These are phyloP conservation scores for Sclerotinia sclerotiorum DNA, from an alignment of 2,329 filamentous ascomycete genomes.

Conservation along the genomic window DNA sequence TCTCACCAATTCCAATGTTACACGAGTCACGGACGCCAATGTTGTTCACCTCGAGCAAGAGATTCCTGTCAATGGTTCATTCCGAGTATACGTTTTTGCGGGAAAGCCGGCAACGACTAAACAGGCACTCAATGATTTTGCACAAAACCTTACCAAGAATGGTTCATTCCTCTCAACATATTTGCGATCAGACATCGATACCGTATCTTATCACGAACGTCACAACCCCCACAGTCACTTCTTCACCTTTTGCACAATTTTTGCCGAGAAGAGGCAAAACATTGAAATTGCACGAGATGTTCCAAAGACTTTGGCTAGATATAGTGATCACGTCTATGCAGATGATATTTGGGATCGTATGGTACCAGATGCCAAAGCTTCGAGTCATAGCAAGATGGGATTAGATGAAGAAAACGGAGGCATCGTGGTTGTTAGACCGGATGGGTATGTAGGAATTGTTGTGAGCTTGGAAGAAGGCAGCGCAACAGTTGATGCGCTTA, in stretches of 20 bases:
- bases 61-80: conserved; percentile 83
- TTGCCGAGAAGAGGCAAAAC: conserved; percentile 64
- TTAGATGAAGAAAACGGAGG: conserved; percentile 71
- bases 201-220: conserved; percentile 72
- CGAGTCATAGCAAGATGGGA: conserved; percentile 86
- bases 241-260: conserved; percentile 76
- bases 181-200: conserved; percentile 58
- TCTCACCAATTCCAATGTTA: conserved; percentile 77
- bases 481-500: conserved; percentile 77
- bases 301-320: conserved; percentile 69
- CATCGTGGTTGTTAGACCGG: conserved; percentile 80
- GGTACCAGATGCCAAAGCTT: conserved; percentile 67
- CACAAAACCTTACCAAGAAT: conserved; percentile 60
- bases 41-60: conserved; percentile 89
- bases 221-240: conserved; percentile 84
- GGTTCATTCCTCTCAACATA: conserved; percentile 72
- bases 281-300: conserved; percentile 73
- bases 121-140: conserved; percentile 68
- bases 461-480: conserved; percentile 71
- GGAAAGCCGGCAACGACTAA: conserved; percentile 62
- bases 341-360: conserved; percentile 76
- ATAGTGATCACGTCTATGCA: conserved; percentile 80
- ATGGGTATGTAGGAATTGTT: conserved; percentile 82
- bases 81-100: conserved; percentile 83
- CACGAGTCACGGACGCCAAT: conserved; percentile 84